A percentile compares a stretch with the other conserved stretches of the same genome.
These are phyloP conservation scores for Capsella rubella DNA, from an alignment of 441 rosid species.

Conservation along the genomic window DNA sequence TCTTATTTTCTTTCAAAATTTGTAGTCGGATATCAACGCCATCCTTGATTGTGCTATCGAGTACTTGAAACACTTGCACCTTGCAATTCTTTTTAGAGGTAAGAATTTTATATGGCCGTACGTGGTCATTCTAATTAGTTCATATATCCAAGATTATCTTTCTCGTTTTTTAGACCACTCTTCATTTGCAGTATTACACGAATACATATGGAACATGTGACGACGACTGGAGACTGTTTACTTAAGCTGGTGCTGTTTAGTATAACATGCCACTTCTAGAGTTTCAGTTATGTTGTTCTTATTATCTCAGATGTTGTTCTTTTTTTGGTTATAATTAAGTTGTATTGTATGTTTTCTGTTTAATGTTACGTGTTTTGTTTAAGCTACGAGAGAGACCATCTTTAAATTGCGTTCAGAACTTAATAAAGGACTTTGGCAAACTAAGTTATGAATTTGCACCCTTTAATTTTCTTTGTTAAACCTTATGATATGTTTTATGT, in stretches of 20 bases:
- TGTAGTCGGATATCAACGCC: conserved; percentile 4
- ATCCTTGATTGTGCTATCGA: conserved; percentile 25
- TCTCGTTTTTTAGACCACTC: neutral
- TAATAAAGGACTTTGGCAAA: neutral
- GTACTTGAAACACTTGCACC: neutral
- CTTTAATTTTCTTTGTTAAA: neutral
- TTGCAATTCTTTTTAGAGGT: neutral
- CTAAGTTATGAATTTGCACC: neutral
- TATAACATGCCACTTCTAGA: neutral
- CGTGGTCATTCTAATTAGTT: neutral
- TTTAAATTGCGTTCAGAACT: neutral
- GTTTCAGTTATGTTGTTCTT: neutral
- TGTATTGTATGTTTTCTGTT: neutral
- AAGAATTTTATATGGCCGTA: neutral
- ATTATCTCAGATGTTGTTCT: conserved; percentile 1
- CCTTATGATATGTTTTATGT: neutral
- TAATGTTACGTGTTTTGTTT: neutral
- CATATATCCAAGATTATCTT: neutral
- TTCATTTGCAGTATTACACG: neutral
- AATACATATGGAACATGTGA: neutral
- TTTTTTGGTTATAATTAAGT: neutral
- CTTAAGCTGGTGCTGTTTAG: neutral
- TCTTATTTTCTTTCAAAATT: neutral
- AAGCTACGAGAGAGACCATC: conserved; percentile 3
- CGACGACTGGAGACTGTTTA: neutral